Conservation (phyloP, 345 rosid genomes). For the Pelargonium nanum region DNA sequence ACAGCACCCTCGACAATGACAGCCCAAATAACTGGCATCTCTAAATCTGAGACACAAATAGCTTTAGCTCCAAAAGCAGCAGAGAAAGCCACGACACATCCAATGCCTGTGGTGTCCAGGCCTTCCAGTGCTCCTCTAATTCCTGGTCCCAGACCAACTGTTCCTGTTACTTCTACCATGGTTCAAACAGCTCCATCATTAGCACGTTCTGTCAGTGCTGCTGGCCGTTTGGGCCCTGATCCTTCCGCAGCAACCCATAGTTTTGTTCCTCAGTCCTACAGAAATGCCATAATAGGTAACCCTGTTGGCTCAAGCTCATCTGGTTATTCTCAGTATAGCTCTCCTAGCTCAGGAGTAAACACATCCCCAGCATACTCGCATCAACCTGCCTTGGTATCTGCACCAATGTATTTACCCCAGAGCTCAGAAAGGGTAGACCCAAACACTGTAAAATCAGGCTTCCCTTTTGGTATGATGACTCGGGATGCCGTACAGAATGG, state of each 20-base stretch:
- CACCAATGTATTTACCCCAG: slow-evolving; percentile 34
- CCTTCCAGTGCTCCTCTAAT: slow-evolving; percentile 83
- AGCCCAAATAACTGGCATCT: slow-evolving; percentile 15
- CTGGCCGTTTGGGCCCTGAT: slow-evolving; percentile 69
- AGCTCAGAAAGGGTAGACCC: slow-evolving; percentile 37
- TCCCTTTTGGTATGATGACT: slow-evolving; percentile 32
- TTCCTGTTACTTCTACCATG: slow-evolving; percentile 38
- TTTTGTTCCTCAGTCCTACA: slow-evolving; percentile 61
- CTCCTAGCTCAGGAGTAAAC: slow-evolving; percentile 40
- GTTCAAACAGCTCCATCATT: slow-evolving; percentile 53
- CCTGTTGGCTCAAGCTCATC: slow-evolving; percentile 46
- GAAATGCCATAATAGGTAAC: slow-evolving; percentile 71
- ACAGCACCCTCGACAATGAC: slow-evolving; percentile 20
- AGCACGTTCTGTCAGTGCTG: slow-evolving; percentile 75
- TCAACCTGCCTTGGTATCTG: slow-evolving; percentile 31
- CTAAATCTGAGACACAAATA: slow-evolving; percentile 42
- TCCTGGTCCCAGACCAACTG: slow-evolving; percentile 43
- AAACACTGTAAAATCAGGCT: slow-evolving; percentile 35
- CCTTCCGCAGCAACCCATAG: slow-evolving; percentile 37
- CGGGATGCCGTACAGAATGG: slow-evolving; percentile 42
- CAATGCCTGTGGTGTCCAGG: slow-evolving; percentile 55
- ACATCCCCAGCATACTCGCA: slow-evolving; percentile 33
- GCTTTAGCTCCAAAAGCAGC: slow-evolving; percentile 28
- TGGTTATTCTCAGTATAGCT: slow-evolving; percentile 32
- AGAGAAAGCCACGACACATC: slow-evolving; percentile 30